phyloP scores from a whole-genome alignment of 352 stramenopile genomes.

The Globisporangium mamillatum region DNA sequence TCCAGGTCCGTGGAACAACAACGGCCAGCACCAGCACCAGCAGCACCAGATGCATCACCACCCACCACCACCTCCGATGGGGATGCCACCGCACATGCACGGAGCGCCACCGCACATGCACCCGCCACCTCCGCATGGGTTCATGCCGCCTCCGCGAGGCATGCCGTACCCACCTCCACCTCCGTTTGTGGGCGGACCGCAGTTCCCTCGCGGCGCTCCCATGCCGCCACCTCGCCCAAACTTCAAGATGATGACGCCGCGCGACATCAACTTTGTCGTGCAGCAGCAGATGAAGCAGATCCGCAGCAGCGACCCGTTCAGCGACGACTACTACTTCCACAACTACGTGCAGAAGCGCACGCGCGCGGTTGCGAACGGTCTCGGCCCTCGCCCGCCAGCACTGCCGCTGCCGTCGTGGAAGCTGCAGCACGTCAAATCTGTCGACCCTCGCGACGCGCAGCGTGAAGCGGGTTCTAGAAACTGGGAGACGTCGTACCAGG shows the following conservation, averaged over 20 bases:
- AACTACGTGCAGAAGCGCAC: constrained; percentile 80
- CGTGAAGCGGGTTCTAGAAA: constrained; percentile 64
- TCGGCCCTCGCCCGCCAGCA: constrained; percentile 26
- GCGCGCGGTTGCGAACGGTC: constrained; percentile 23
- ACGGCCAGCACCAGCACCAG: constrained; percentile 18
- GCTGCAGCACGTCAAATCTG: constrained; percentile 78
- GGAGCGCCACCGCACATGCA: constrained; percentile 31
- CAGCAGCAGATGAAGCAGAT: constrained; percentile 87
- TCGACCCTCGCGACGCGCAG: constrained; percentile 59
- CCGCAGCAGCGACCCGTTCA: constrained; percentile 83
- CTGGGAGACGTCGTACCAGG: constrained; percentile 71
- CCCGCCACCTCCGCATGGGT: constrained; percentile 24
- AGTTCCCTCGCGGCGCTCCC: constrained; percentile 22
- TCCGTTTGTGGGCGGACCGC: constrained; percentile 17
- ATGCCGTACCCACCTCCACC: constrained; percentile 29
- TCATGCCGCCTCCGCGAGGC: constrained; percentile 38
- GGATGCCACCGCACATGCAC: constrained; percentile 27
- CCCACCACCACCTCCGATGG: constrained; percentile 18
- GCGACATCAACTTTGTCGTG: constrained; percentile 83
- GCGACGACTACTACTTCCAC: constrained; percentile 88
- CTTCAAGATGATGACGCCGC: constrained; percentile 86
- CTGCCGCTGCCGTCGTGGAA: constrained; percentile 78
- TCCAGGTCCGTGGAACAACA: constrained; percentile 32
- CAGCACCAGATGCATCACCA: constrained; percentile 9
- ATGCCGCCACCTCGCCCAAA: constrained; percentile 40